These are phyloP conservation scores for Ceratonia siliqua DNA, from an alignment of 306 rosid genomes.

Conservation along the genomic window DNA sequence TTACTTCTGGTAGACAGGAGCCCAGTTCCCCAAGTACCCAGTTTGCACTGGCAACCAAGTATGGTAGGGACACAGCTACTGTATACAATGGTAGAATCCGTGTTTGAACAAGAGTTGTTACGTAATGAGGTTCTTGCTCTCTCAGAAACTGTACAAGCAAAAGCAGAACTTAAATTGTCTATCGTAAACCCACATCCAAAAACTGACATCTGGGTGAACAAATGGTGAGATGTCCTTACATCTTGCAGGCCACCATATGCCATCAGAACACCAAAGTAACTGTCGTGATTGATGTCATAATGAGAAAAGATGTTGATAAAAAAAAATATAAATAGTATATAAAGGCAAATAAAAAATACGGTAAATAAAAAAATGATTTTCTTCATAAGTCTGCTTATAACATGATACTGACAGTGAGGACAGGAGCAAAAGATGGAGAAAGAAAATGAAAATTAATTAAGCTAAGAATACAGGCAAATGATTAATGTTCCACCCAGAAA, in stretches of 20 bases:
- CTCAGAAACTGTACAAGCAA: slow-evolving; percentile 68
- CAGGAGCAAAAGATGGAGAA: not conserved
- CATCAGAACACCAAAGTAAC: slow-evolving; percentile 85
- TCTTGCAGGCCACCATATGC: slow-evolving; percentile 84
- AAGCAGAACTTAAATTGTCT: not conserved
- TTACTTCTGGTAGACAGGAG: slow-evolving; percentile 81
- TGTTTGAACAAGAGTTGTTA: slow-evolving; percentile 50
- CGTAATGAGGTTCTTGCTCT: slow-evolving; percentile 71
- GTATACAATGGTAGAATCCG: slow-evolving; percentile 76
- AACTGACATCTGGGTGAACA: slow-evolving; percentile 13
- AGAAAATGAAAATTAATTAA: slow-evolving; percentile 14
- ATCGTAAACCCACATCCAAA: slow-evolving; percentile 22
- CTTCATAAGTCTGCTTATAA: not conserved
- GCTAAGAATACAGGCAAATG: slow-evolving; percentile 7
- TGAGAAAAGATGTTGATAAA: slow-evolving; percentile 18
- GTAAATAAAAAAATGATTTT: not conserved
- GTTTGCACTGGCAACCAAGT: slow-evolving; percentile 81
- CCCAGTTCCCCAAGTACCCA: slow-evolving; percentile 96
- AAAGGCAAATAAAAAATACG: not conserved
- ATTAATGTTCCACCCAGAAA: not conserved
- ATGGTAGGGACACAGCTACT: slow-evolving; percentile 48
- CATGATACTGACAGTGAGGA: not conserved
- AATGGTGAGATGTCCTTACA: slow-evolving; percentile 58
- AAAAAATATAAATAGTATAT: not conserved
- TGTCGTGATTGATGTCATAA: slow-evolving; percentile 45